These are phyloP conservation scores for Sarocladium kiliense DNA, from an alignment of 2,329 filamentous ascomycete species.

Conservation along the genomic window DNA sequence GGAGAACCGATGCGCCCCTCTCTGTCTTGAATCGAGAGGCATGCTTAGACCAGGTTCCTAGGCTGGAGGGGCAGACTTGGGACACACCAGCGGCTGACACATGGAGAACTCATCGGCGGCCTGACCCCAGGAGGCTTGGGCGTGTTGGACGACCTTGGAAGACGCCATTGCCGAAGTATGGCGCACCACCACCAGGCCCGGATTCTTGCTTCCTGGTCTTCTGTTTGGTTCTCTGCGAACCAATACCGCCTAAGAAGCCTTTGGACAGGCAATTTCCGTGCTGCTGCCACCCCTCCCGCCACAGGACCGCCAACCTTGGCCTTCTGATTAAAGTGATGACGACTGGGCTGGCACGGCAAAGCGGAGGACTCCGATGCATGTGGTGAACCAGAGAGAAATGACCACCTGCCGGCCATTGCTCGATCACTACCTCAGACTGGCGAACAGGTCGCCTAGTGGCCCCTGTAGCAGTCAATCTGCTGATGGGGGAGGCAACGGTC, in stretches of 20 bases:
- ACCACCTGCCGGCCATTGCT: not conserved
- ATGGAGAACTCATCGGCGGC: not conserved
- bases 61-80: too few relatives aligned
- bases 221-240: not conserved
- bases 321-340: constrained; percentile 4
- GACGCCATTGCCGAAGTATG: constrained; percentile 9
- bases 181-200: constrained; percentile 7
- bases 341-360: not conserved
- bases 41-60: not conserved
- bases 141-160: constrained; percentile 1
- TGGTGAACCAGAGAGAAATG: not conserved
- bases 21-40: not conserved
- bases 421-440: not conserved
- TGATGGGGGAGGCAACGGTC: not conserved
- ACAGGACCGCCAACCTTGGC: not conserved
- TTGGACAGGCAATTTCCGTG: not conserved
- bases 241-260: not conserved
- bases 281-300: constrained; percentile 1
- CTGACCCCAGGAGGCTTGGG: constrained; percentile 6
- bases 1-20: not conserved
- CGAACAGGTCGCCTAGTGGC: not conserved
- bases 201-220: constrained; percentile 3
- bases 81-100: not conserved
- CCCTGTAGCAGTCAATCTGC: not conserved
- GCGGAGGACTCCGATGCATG: constrained; percentile 6